phyloP scores from a whole-genome alignment of 495 filamentous ascomycete species.

The Xylaria scruposa region DNA sequence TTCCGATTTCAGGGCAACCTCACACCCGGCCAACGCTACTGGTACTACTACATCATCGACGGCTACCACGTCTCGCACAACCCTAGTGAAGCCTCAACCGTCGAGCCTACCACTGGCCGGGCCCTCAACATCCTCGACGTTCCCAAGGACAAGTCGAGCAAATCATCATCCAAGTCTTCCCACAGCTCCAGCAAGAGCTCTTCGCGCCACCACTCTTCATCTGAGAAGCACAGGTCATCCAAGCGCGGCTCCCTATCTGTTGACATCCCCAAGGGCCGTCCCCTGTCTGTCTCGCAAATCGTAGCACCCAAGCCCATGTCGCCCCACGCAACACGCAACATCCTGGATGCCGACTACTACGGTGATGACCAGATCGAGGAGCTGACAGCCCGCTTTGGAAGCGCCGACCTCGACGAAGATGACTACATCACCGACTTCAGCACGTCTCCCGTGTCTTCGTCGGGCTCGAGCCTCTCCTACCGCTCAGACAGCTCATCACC shows the following conservation, averaged over 20 bases:
- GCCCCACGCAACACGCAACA: slow-evolving; percentile 81
- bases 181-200: slow-evolving; percentile 53
- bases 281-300: slow-evolving; percentile 88
- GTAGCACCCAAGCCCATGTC: slow-evolving; percentile 86
- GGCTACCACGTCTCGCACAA: slow-evolving; percentile 99
- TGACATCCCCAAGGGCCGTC: slow-evolving; percentile 83
- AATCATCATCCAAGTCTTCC: slow-evolving; percentile 55
- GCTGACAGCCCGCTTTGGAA: slow-evolving; percentile 74
- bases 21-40: slow-evolving; percentile 88
- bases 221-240: slow-evolving; percentile 47
- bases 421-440: slow-evolving; percentile 63
- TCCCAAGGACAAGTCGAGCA: slow-evolving; percentile 54
- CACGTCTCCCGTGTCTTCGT: slow-evolving; percentile 70
- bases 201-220: slow-evolving; percentile 44
- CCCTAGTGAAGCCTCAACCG: slow-evolving; percentile 85
- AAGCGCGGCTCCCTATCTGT: slow-evolving; percentile 49
- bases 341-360: slow-evolving; percentile 79
- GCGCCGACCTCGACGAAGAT: slow-evolving; percentile 74
- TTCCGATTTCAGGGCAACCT: slow-evolving; percentile 94
- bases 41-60: slow-evolving; percentile 99
- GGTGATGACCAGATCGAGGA: slow-evolving; percentile 70
- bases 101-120: slow-evolving; percentile 96
- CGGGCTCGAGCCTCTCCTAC: slow-evolving; percentile 75
- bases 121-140: slow-evolving; percentile 80
- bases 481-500: slow-evolving; percentile 78